phyloP scores from a whole-genome alignment of 331 rosid genomes.

The Prunus yedoensis region DNA sequence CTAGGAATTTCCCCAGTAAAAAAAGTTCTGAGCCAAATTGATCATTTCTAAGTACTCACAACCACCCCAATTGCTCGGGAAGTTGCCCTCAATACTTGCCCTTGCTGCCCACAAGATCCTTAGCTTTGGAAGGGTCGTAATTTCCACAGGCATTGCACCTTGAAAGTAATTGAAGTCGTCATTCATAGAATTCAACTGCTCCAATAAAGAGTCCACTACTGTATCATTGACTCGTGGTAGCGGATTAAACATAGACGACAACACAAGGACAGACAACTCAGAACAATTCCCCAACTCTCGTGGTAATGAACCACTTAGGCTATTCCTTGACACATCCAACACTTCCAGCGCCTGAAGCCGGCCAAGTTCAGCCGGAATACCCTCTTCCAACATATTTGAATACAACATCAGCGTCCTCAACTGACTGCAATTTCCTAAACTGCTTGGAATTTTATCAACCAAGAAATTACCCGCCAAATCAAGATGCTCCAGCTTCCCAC shows the following conservation, averaged over 20 bases:
- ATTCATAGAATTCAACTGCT: slow-evolving; percentile 29
- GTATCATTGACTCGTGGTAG: slow-evolving; percentile 33
- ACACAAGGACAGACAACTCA: slow-evolving; percentile 64
- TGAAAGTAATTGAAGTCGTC: slow-evolving; percentile 73
- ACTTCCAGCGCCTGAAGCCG: slow-evolving; percentile 57
- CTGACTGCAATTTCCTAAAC: slow-evolving; percentile 69
- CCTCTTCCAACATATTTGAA: slow-evolving; percentile 69
- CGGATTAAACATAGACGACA: slow-evolving; percentile 65
- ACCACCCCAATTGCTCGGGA: slow-evolving; percentile 61
- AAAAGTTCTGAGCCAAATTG: slow-evolving; percentile 67
- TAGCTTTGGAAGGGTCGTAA: slow-evolving; percentile 65
- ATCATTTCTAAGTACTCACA: slow-evolving; percentile 73
- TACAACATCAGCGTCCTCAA: slow-evolving; percentile 65
- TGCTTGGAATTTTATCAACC: slow-evolving; percentile 47
- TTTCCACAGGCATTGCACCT: slow-evolving; percentile 63
- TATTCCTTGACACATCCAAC: slow-evolving; percentile 84
- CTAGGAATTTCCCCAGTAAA: slow-evolving; percentile 60
- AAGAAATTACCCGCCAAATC: slow-evolving; percentile 77
- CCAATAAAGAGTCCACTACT: slow-evolving; percentile 25
- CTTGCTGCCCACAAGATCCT: slow-evolving; percentile 82
- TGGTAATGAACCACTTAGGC: slow-evolving; percentile 67
- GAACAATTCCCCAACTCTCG: slow-evolving; percentile 66
- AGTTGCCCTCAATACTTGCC: slow-evolving; percentile 58
- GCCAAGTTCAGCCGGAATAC: slow-evolving; percentile 69
- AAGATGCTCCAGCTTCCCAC: slow-evolving; percentile 76